These are phyloP conservation scores for Suillus alpinus DNA, from an alignment of 768 basidiomycete species.

Conservation along the genomic window DNA sequence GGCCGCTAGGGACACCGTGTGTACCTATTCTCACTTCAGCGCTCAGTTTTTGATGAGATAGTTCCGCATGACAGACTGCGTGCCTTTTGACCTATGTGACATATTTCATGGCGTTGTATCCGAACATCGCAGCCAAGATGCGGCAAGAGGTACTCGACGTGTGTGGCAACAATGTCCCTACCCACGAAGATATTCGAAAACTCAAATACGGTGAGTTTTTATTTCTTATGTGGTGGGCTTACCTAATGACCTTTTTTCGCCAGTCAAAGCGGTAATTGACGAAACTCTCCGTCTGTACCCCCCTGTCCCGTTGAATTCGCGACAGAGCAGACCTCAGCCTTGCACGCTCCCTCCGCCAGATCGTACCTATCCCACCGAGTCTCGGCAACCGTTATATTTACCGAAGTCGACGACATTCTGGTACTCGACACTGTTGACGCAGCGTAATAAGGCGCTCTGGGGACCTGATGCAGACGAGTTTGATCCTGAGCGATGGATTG, in stretches of 20 bases:
- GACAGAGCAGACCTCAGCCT: constrained; percentile 50
- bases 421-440: constrained; percentile 60
- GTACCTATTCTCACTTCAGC: constrained; percentile 18
- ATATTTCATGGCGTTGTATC: constrained; percentile 68
- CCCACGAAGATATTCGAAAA: constrained; percentile 53
- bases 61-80: constrained; percentile 48
- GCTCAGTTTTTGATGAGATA: neutral
- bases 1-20: constrained; percentile 75
- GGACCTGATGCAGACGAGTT: constrained; percentile 76
- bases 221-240: constrained; percentile 6
- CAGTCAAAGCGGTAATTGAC: constrained; percentile 75
- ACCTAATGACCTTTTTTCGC: constrained; percentile 11
- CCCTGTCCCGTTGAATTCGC: constrained; percentile 71
- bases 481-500: constrained; percentile 76
- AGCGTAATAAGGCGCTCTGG: constrained; percentile 68
- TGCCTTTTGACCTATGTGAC: constrained; percentile 65
- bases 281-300: constrained; percentile 79
- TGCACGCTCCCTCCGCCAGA: constrained; percentile 54
- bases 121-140: constrained; percentile 49
- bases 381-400: constrained; percentile 51
- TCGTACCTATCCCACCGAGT: constrained; percentile 38
- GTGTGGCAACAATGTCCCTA: constrained; percentile 51
- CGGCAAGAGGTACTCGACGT: constrained; percentile 59
- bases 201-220: constrained; percentile 61
- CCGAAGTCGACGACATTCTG: constrained; percentile 56